phyloP scores from a whole-genome alignment of 768 basidiomycete species.

The Suillus americanus region DNA sequence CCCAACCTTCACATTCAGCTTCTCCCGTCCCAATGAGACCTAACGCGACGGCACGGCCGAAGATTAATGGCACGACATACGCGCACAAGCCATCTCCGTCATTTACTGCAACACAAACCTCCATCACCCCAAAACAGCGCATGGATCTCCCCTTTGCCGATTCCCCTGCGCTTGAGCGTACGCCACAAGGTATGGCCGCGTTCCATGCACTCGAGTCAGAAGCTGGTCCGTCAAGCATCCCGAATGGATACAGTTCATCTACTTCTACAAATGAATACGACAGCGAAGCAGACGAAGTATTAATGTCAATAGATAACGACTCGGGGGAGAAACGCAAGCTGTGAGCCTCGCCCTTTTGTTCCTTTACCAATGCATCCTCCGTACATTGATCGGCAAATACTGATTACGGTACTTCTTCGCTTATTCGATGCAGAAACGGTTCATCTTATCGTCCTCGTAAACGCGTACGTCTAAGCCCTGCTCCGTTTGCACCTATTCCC shows the following conservation, averaged over 20 bases:
- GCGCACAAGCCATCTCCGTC: slow-evolving; percentile 41
- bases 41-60: slow-evolving; percentile 43
- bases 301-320: slow-evolving; percentile 30
- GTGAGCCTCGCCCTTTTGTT: slow-evolving; percentile 32
- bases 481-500: slow-evolving; percentile 16
- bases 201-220: slow-evolving; percentile 60
- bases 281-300: slow-evolving; percentile 36
- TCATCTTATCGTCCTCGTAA: slow-evolving; percentile 56
- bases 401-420: slow-evolving; percentile 4
- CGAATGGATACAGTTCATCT: slow-evolving; percentile 26
- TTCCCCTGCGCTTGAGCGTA: slow-evolving; percentile 65
- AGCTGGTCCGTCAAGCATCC: slow-evolving; percentile 34
- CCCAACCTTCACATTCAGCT: slow-evolving; percentile 18
- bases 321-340: slow-evolving; percentile 67
- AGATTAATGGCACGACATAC: slow-evolving; percentile 41
- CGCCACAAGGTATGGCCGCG: slow-evolving; percentile 68
- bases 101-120: slow-evolving; percentile 28
- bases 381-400: background rate
- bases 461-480: slow-evolving; percentile 48
- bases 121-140: slow-evolving; percentile 11
- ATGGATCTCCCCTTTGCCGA: slow-evolving; percentile 61
- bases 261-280: slow-evolving; percentile 29
- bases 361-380: background rate
- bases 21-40: slow-evolving; percentile 21
- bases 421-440: slow-evolving; percentile 32